Conservation (phyloP, 177 flowering plant genomes). For the Vitis hybrid region DNA sequence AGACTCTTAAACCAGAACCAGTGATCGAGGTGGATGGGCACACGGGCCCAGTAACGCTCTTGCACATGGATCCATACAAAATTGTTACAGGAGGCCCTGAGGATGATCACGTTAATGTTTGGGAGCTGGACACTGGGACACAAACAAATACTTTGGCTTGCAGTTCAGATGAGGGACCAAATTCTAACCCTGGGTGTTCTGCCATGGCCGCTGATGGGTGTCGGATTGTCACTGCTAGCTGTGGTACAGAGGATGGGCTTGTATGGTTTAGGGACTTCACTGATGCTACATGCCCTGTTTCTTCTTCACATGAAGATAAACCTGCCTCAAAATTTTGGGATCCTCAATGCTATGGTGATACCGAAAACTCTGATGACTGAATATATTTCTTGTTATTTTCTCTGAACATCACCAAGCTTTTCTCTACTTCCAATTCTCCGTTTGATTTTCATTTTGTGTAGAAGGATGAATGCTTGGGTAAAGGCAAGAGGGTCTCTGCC, state of each 20-base stretch:
- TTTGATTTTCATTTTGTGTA: too few species aligned
- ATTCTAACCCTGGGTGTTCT: constrained; percentile 27
- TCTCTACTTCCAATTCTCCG: too few species aligned
- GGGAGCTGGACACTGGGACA: constrained; percentile 54
- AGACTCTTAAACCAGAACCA: constrained; percentile 29
- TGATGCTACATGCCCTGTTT: constrained; percentile 27
- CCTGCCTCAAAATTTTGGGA: constrained; percentile 47
- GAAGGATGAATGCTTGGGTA: too few species aligned
- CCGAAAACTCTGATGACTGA: constrained; percentile 12
- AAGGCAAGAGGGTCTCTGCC: too few species aligned
- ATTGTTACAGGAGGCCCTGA: constrained; percentile 51
- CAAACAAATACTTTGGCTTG: constrained; percentile 41
- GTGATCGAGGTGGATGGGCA: constrained; percentile 57
- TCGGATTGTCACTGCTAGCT: constrained; percentile 45
- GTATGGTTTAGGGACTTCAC: constrained; percentile 44
- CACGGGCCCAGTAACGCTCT: constrained; percentile 38
- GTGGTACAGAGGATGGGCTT: constrained; percentile 16
- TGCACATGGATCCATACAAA: constrained; percentile 67
- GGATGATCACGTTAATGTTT: constrained; percentile 36
- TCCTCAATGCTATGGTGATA: constrained; percentile 19
- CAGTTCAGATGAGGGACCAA: constrained; percentile 6
- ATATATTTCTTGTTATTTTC: too few species aligned
- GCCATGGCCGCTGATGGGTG: constrained; percentile 62
- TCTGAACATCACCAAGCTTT: too few species aligned
- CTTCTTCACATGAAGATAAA: constrained; percentile 14